Evolutionary conservation across 306 rosid species (phyloP).

Genomic region (Morella rubra): DNA sequence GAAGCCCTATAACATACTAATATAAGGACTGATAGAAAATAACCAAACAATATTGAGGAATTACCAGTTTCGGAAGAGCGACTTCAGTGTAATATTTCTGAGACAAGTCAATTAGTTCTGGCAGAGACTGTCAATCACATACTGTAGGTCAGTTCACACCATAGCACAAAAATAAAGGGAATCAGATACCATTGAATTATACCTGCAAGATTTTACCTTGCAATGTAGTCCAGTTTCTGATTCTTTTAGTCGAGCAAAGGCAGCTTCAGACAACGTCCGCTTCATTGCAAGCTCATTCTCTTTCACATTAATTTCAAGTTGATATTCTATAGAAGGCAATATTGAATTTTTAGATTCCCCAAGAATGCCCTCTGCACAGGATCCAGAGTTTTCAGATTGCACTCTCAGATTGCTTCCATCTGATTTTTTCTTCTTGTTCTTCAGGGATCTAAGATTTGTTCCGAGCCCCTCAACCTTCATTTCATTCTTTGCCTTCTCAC

Average conservation of each 20-base stretch:
- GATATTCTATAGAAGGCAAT: constrained; percentile 47
- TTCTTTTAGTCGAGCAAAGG: constrained; percentile 84
- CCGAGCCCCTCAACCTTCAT: constrained; percentile 99
- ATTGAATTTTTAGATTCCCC: constrained; percentile 51
- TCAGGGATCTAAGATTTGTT: constrained; percentile 82
- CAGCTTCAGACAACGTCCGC: constrained; percentile 60
- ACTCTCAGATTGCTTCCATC: constrained; percentile 49
- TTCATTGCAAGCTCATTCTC: constrained; percentile 79
- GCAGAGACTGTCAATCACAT: constrained; percentile 67
- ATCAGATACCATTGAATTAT: constrained; percentile 7
- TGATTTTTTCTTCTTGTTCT: constrained; percentile 68
- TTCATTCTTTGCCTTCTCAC: constrained; percentile 73
- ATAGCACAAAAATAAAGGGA: constrained; percentile 20
- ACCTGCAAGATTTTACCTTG: constrained; percentile 61
- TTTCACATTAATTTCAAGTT: constrained; percentile 49
- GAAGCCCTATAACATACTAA: constrained; percentile 33
- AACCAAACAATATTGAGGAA: constrained; percentile 33
- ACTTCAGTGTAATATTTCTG: constrained; percentile 86
- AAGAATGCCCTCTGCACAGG: constrained; percentile 35
- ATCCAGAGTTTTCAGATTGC: constrained; percentile 47
- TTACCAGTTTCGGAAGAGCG: constrained; percentile 99
- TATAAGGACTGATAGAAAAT: constrained; percentile 20
- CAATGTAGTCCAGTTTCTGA: constrained; percentile 91
- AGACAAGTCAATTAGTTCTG: constrained; percentile 72
- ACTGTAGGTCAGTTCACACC: constrained; percentile 34